These are phyloP conservation scores for Phytopythium oedochilum DNA, from an alignment of 352 stramenopile genomes.

Conservation along the genomic window DNA sequence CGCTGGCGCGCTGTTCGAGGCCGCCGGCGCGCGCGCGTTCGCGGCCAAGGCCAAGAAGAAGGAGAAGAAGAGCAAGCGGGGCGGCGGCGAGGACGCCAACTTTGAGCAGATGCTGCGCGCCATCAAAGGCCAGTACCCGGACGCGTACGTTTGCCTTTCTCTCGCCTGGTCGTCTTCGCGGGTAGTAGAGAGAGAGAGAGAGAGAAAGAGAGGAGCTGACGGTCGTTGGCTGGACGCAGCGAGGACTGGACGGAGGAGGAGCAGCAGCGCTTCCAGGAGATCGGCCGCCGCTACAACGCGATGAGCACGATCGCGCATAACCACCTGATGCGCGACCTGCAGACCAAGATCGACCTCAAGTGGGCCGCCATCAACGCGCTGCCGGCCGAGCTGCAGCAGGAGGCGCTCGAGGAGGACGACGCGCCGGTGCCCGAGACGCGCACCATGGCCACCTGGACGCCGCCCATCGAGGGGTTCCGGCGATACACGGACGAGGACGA, in stretches of 20 bases:
- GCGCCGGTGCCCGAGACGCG: constrained; percentile 56
- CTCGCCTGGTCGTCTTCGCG: background rate
- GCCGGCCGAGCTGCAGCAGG: constrained; percentile 67
- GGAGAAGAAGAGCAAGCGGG: constrained; percentile 52
- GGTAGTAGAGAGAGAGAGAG: too few species aligned
- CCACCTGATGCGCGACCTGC: constrained; percentile 84
- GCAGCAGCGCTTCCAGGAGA: constrained; percentile 68
- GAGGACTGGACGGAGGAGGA: constrained; percentile 82
- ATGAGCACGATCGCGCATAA: constrained; percentile 85
- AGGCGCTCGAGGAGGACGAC: constrained; percentile 71
- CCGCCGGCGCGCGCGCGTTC: constrained; percentile 26
- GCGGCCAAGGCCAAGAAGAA: constrained; percentile 49
- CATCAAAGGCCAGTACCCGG: constrained; percentile 72
- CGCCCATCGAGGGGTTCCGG: constrained; percentile 82
- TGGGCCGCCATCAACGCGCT: constrained; percentile 89
- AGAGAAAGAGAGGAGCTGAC: too few species aligned
- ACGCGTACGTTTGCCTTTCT: constrained; percentile 38
- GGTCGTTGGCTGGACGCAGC: constrained; percentile 14
- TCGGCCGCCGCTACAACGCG: constrained; percentile 75
- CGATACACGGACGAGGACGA: constrained; percentile 64
- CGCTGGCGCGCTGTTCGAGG: constrained; percentile 5
- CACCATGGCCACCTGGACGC: constrained; percentile 83
- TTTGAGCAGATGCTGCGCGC: constrained; percentile 85
- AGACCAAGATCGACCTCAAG: constrained; percentile 91
- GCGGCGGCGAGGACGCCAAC: constrained; percentile 47